phyloP scores from a whole-genome alignment of 148 eudicot species.

The Agrostemma githago region DNA sequence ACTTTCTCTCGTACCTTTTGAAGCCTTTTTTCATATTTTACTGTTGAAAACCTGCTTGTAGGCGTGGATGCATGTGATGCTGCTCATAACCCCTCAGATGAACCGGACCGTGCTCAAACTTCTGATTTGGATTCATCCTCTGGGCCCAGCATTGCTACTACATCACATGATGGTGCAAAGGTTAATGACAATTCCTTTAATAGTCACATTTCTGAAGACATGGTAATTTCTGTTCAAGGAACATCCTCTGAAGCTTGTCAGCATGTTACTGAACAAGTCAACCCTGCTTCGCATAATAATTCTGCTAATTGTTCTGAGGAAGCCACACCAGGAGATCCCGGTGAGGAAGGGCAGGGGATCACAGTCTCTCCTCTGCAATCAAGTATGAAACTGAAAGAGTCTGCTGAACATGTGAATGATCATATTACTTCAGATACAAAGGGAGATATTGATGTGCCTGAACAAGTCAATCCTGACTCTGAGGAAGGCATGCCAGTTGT shows the following conservation, averaged over 20 bases:
- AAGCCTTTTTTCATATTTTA: slow-evolving; percentile 14
- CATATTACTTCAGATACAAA: slow-evolving; percentile 3
- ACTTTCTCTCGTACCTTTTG: slow-evolving; percentile 4
- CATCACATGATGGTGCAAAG: slow-evolving; percentile 20
- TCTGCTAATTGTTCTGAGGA: slow-evolving; percentile 8
- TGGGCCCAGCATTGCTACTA: slow-evolving; percentile 24
- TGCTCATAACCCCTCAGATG: slow-evolving; percentile 15
- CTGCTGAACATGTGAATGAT: slow-evolving; percentile 8
- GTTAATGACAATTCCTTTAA: slow-evolving; percentile 25
- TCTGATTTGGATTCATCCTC: slow-evolving; percentile 36
- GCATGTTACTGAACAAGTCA: slow-evolving; percentile 21
- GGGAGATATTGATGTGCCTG: slow-evolving; percentile 9
- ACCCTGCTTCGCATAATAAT: slow-evolving; percentile 2
- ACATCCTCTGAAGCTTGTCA: slow-evolving; percentile 18
- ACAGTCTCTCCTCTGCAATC: slow-evolving; percentile 10
- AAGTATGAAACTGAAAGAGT: slow-evolving; percentile 18
- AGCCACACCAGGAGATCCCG: not conserved
- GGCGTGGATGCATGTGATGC: slow-evolving; percentile 25
- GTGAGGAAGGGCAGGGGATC: slow-evolving; percentile 22
- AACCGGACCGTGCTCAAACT: slow-evolving; percentile 29
- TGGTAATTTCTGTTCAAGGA: slow-evolving; percentile 24
- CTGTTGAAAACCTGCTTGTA: slow-evolving; percentile 19
- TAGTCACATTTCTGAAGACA: slow-evolving; percentile 25
- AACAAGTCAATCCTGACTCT: slow-evolving; percentile 1
- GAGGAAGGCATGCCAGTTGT: not conserved